phyloP scores from a whole-genome alignment of 306 rosid species.

The Pyrus pyrifolia region DNA sequence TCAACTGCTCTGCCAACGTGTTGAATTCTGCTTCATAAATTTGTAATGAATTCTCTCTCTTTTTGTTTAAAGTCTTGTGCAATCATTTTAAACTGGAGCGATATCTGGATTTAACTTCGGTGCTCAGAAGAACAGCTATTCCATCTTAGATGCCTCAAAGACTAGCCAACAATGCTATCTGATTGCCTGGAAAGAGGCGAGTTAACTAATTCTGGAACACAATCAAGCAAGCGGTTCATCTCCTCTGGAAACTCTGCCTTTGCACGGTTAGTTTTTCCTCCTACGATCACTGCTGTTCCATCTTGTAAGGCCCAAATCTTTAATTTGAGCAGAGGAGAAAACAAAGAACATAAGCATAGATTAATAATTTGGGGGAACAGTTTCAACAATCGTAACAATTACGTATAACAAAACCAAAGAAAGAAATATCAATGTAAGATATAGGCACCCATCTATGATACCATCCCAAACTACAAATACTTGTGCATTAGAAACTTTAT shows the following conservation, averaged over 20 bases:
- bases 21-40: neutral
- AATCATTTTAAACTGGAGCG: neutral
- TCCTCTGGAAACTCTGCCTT: slow-evolving; percentile 79
- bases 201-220: slow-evolving; percentile 67
- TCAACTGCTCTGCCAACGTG: neutral
- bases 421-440: neutral
- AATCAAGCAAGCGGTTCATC: slow-evolving; percentile 74
- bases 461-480: neutral
- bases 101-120: neutral
- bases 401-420: neutral
- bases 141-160: slow-evolving; percentile 14
- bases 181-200: slow-evolving; percentile 37
- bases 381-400: slow-evolving; percentile 1
- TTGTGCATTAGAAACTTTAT: neutral
- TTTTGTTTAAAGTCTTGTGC: neutral
- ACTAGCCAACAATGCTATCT: slow-evolving; percentile 38
- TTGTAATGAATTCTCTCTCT: neutral
- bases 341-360: neutral
- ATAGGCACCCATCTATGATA: neutral
- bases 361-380: neutral
- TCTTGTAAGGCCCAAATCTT: slow-evolving; percentile 97
- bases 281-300: slow-evolving; percentile 69
- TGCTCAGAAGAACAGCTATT: slow-evolving; percentile 4
- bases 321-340: slow-evolving; percentile 24
- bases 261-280: slow-evolving; percentile 87